Percentiles rank a stretch among this genome's conserved stretches.
phyloP scores from a whole-genome alignment of 805 yeast genomes.

The Saturnispora zaruensis region DNA sequence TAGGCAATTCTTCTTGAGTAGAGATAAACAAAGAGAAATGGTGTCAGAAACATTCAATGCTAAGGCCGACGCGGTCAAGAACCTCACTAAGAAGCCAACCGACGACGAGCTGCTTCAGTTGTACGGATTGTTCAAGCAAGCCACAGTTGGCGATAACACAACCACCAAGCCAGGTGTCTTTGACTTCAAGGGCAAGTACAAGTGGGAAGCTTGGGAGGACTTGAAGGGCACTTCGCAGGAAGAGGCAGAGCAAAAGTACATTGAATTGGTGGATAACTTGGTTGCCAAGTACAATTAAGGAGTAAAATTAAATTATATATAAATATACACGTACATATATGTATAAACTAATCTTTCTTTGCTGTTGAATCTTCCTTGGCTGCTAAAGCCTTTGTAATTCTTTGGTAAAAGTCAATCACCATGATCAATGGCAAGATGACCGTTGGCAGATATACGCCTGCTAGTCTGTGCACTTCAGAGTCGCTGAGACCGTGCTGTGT shows the following conservation, averaged over 20 bases:
- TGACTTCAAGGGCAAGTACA: constrained; percentile 90
- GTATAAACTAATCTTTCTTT: background rate
- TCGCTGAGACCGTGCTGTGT: constrained; percentile 32
- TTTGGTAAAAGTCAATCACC: constrained; percentile 33
- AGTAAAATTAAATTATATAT: background rate
- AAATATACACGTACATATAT: background rate
- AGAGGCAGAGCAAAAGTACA: constrained; percentile 83
- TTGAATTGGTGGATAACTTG: constrained; percentile 58
- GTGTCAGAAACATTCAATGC: constrained; percentile 31
- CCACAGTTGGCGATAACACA: constrained; percentile 89
- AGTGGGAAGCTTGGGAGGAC: constrained; percentile 96
- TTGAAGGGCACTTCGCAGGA: constrained; percentile 78
- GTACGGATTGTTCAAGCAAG: constrained; percentile 93
- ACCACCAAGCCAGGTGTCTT: constrained; percentile 86
- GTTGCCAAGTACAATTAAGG: constrained; percentile 37
- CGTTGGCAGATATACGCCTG: constrained; percentile 61
- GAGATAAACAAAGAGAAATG: constrained; percentile 17
- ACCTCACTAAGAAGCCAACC: constrained; percentile 65
- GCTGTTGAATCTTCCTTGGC: background rate
- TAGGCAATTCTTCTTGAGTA: background rate
- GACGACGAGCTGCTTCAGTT: constrained; percentile 82
- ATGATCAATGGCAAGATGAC: constrained; percentile 54
- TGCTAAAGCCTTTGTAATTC: constrained; percentile 8
- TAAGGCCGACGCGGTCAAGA: constrained; percentile 73
- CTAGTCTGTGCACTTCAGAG: constrained; percentile 35